These are phyloP conservation scores for Raphanus raphanistrum DNA, from an alignment of 345 rosid genomes.

Conservation along the genomic window DNA sequence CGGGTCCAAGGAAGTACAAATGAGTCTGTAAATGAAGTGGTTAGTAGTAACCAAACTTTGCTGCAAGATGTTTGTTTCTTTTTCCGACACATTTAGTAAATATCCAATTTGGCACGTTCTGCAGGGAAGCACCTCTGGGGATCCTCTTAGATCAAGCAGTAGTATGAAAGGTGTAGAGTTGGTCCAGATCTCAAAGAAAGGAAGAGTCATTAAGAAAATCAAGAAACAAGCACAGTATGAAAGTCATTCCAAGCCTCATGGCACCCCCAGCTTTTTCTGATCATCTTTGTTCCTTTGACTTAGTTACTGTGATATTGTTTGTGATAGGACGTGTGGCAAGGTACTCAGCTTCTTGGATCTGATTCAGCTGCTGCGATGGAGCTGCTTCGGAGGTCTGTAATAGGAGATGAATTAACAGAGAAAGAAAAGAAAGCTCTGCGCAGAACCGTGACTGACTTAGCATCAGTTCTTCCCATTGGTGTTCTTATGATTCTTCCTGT, in stretches of 20 bases:
- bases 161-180: slow-evolving; percentile 46
- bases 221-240: slow-evolving; percentile 82
- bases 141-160: slow-evolving; percentile 33
- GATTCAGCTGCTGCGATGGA: slow-evolving; percentile 87
- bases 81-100: background rate
- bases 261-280: background rate
- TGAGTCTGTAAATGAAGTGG: slow-evolving; percentile 70
- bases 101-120: slow-evolving; percentile 32
- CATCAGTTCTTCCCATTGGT: slow-evolving; percentile 92
- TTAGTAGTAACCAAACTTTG: slow-evolving; percentile 29
- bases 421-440: slow-evolving; percentile 79
- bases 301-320: slow-evolving; percentile 4
- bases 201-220: slow-evolving; percentile 65
- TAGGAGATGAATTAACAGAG: slow-evolving; percentile 87
- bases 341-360: slow-evolving; percentile 91
- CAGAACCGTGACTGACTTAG: slow-evolving; percentile 86
- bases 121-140: slow-evolving; percentile 50
- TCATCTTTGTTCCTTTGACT: slow-evolving; percentile 3
- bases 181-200: slow-evolving; percentile 60
- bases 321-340: slow-evolving; percentile 91
- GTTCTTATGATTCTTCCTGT: slow-evolving; percentile 97
- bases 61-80: slow-evolving; percentile 11
- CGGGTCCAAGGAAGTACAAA: slow-evolving; percentile 77
- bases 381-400: slow-evolving; percentile 64
- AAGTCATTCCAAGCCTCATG: slow-evolving; percentile 18